Percentiles rank a stretch among this genome's conserved stretches.
phyloP scores from a whole-genome alignment of 371 early-diverging fungal species.

The Smittium culicis region DNA sequence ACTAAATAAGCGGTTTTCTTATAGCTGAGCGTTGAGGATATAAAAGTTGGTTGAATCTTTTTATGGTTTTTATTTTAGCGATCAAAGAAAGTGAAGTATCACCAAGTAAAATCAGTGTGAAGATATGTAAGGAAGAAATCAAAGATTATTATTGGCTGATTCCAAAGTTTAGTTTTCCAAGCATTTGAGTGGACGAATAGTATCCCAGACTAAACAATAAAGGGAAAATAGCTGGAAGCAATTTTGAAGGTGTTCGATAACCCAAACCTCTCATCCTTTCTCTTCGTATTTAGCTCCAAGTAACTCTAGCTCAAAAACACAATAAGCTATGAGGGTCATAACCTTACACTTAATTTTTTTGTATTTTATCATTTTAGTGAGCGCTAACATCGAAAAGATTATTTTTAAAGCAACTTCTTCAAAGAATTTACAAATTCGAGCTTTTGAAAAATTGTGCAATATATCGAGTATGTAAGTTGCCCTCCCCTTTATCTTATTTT shows the following conservation, averaged over 20 bases:
- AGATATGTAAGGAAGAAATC: too few relatives aligned
- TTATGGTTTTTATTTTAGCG: neutral
- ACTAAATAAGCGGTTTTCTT: too few relatives aligned
- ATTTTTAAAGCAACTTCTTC: neutral
- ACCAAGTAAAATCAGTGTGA: too few relatives aligned
- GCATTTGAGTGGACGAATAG: too few relatives aligned
- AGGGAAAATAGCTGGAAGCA: too few relatives aligned
- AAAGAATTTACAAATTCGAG: neutral
- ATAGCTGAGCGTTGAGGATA: constrained; percentile 2
- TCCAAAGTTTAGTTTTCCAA: neutral
- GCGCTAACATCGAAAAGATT: neutral
- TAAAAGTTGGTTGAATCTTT: neutral
- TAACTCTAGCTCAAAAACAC: too few relatives aligned
- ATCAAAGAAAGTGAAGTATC: neutral
- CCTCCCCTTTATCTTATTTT: neutral
- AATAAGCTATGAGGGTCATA: too few relatives aligned
- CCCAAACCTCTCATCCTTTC: too few relatives aligned
- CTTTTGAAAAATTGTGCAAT: neutral
- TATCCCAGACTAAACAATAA: too few relatives aligned
- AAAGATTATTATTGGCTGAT: neutral
- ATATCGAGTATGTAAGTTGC: neutral
- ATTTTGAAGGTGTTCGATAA: too few relatives aligned
- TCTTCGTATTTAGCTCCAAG: too few relatives aligned
- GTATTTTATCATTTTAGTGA: neutral
- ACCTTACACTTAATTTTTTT: too few relatives aligned